phyloP scores from a whole-genome alignment of 1,284 basidiomycete species.

The Puccinia horiana region DNA sequence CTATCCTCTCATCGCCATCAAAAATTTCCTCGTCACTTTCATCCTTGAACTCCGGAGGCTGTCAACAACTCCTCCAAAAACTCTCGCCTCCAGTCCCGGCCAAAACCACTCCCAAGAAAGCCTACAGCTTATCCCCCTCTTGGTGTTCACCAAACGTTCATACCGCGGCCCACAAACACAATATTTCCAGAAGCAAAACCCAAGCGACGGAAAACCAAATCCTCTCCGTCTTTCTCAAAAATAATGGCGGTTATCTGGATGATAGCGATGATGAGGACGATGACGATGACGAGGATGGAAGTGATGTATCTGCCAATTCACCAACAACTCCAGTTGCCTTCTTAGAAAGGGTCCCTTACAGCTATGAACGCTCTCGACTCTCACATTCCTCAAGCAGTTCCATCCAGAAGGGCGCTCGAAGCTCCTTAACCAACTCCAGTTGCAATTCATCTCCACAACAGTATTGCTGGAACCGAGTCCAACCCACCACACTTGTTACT shows the following conservation, averaged over 20 bases:
- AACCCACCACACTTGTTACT: background rate
- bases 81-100: background rate
- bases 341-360: too few species aligned
- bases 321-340: background rate
- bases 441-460: slow-evolving; percentile 1
- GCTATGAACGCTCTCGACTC: too few species aligned
- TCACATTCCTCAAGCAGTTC: background rate
- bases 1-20: background rate
- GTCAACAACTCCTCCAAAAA: slow-evolving; percentile 1
- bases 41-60: background rate
- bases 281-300: slow-evolving; percentile 26
- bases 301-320: background rate
- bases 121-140: background rate
- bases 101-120: background rate
- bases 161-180: background rate
- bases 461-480: background rate
- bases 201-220: background rate
- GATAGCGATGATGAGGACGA: slow-evolving; percentile 34
- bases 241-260: slow-evolving; percentile 40
- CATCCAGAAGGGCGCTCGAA: too few species aligned
- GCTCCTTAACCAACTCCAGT: background rate
- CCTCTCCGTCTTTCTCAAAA: slow-evolving; percentile 25
- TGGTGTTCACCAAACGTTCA: background rate
- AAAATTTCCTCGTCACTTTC: background rate
- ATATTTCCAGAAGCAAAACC: background rate